Evolutionary conservation across 192 early-diverging fungal genomes (phyloP).

Genomic region (Entomortierella lignicola): DNA sequence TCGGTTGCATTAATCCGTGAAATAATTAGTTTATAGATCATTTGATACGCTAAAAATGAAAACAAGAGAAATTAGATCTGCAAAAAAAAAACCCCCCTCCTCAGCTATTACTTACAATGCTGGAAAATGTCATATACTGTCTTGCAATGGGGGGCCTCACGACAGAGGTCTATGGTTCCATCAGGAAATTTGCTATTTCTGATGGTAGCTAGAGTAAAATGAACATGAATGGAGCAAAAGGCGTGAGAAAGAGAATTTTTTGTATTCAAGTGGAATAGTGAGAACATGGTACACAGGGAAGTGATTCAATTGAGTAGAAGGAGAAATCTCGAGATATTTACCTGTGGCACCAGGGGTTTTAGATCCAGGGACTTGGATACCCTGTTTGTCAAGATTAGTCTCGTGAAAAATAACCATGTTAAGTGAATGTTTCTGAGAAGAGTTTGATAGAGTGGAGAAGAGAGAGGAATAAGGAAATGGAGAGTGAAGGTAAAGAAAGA

Average conservation of each 20-base stretch:
- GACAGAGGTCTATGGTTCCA: slow-evolving; percentile 10
- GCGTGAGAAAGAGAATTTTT: no score
- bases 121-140: slow-evolving; percentile 53
- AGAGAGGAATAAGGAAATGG: no score
- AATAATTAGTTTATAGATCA: no score
- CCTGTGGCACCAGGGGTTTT: slow-evolving; percentile 60
- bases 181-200: slow-evolving; percentile 4
- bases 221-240: neutral
- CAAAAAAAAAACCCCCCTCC: no score
- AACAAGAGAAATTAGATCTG: no score
- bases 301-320: no score
- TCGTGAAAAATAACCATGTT: no score
- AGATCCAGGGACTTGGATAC: slow-evolving; percentile 56
- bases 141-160: slow-evolving; percentile 19
- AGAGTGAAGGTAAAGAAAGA: neutral
- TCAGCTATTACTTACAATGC: slow-evolving; percentile 16
- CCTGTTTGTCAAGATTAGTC: slow-evolving; percentile 57
- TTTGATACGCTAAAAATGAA: no score
- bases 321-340: neutral
- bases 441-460: neutral
- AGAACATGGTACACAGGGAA: no score
- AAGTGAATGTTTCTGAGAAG: no score
- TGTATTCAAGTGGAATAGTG: no score
- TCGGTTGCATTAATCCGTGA: no score
- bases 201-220: slow-evolving; percentile 18